Percentiles rank a stretch among this genome's conserved stretches.
These are phyloP conservation scores for Pharnaceum exiguum DNA, from an alignment of 148 eudicot genomes.

Conservation along the genomic window DNA sequence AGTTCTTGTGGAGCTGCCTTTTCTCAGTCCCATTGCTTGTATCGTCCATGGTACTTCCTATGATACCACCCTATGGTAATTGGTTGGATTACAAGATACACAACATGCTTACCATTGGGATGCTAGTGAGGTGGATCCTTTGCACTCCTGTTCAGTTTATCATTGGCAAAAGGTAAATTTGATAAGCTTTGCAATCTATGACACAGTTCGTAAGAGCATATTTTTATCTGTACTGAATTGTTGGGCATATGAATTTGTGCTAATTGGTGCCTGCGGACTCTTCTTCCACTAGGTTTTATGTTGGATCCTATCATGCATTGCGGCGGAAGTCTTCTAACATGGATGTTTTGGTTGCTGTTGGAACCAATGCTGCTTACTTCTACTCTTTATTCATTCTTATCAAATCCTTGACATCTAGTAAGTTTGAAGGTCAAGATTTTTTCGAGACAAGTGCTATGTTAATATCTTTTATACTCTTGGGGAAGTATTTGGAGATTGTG, in stretches of 20 bases:
- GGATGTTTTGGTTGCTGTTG: conserved; percentile 97
- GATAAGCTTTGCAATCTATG: not conserved
- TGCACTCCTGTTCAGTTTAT: conserved; percentile 91
- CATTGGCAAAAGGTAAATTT: conserved; percentile 71
- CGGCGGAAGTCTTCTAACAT: conserved; percentile 88
- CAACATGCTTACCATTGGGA: conserved; percentile 77
- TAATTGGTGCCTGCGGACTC: conserved; percentile 6
- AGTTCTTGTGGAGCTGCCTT: conserved; percentile 80
- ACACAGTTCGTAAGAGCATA: not conserved
- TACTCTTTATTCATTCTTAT: conserved; percentile 71
- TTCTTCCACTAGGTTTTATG: conserved; percentile 66
- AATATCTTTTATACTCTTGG: conserved; percentile 90
- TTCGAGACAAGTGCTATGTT: conserved; percentile 99
- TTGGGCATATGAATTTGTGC: not conserved
- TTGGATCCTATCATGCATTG: conserved; percentile 87
- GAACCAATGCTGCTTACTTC: conserved; percentile 97
- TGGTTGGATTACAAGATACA: conserved; percentile 80
- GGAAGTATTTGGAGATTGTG: conserved; percentile 89
- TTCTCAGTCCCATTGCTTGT: conserved; percentile 77
- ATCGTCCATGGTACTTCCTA: conserved; percentile 88
- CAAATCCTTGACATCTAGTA: conserved; percentile 53
- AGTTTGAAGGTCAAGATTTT: conserved; percentile 83
- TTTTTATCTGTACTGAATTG: no score
- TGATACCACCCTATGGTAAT: conserved; percentile 78
- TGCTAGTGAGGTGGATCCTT: conserved; percentile 78